Base-by-base conservation (phyloP, 257 asterid species). In the Nicotiana paniculata region DNA sequence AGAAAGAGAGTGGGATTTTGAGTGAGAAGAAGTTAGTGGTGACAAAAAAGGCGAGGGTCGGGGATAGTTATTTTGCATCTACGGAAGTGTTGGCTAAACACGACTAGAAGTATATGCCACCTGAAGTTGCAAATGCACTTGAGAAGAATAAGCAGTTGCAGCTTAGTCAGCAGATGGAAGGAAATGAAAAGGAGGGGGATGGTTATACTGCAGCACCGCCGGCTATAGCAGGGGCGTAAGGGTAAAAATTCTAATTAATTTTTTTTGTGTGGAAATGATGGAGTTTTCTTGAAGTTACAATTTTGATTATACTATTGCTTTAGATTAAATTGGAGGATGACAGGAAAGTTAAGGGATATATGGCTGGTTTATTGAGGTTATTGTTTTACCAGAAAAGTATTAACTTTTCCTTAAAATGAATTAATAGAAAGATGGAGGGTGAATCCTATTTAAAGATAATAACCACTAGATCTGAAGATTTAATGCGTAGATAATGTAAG, bases 91-190 rank as follows among this genome's bases (percentile, higher is more conserved):
- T 94, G 90, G 98, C 97, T 6, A 94, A 94, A 89, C 98, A 93
- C 58, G 98, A 94, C 28, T 97, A 94, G 95, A 96, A 96, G 89
- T 96, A 96, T 86, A 96, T 96, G 99, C 99, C 99, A 2, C 81
- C 89, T n/a, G 98, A 94, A 85, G 97, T 96, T 17, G 99, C 98
- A 3, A 82, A 83, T 16, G 95, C 97, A 3, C 70, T 96, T 21
- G 99, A 93, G 88, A 91, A 88, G 88, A 96, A 96, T 68, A 93
- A 90, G 88, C 88, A 91, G 90, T 80, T 88, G 80, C 82, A 87
- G 80, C 82, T 92, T 86, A 28, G n/a, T 26, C 80, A 87, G 89
- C 86, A 82, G 63, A 77, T 86, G 83, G 84, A 83, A 84, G 79
- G 18, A 32, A 83, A 54, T 15, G 86, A 54, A 77, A 86, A 85